Base-by-base conservation (phyloP, 139 green algal genomes). In the Auxenochlorella pyrenoidosa region DNA sequence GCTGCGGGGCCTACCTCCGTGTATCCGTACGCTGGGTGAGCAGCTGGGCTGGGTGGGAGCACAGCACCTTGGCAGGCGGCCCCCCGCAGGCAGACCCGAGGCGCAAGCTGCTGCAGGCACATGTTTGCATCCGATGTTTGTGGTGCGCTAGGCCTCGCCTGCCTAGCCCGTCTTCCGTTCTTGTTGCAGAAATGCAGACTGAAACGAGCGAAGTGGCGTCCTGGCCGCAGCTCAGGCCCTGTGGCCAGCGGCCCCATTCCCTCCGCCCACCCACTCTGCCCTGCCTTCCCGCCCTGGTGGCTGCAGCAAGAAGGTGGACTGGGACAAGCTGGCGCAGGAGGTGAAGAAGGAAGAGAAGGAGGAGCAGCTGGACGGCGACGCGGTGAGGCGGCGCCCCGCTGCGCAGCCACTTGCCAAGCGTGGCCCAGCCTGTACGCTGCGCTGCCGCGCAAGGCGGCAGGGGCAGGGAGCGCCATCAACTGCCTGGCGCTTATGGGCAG, bases 291-390 rank as follows among this genome's bases (percentile, higher is more conserved):
- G 54, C 18, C 18, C 15, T 24, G 54, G 54, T 24, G 54, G 18
- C 16, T 65, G 80, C 84, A 91, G 79, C 75, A 86, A 82, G 70
- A 86, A 85, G 36, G 65, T 88, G 86, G 93, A 97, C 87, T 98
- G 96, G 96, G 90, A 90, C 87, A 94, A 94, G 81, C 63, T 98
- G 65, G 95, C 96, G 41, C n/a, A 60, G 22, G 92, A 95, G 75
- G 44, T 96, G 2, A 90, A 91, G 84, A 79, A 86, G 76, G 94
- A 97, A 84, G 96, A 98, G 87, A 94, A 98, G 83, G 91, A 95
- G 34, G 96, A 98, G 87, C 92, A 95, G 91, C 91, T 92, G 70
- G 94, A 98, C 34, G 96, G 96, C 3, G 95, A 98, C 38, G 93
- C 91, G 36, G 96, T 89, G 92, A 95, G 47, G 47, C 8, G 47